A percentile compares a stretch with the other conserved stretches of the same genome.
These are phyloP conservation scores for Fonsecaea multimorphosa DNA, from an alignment of 2,329 filamentous ascomycete species.

Conservation along the genomic window DNA sequence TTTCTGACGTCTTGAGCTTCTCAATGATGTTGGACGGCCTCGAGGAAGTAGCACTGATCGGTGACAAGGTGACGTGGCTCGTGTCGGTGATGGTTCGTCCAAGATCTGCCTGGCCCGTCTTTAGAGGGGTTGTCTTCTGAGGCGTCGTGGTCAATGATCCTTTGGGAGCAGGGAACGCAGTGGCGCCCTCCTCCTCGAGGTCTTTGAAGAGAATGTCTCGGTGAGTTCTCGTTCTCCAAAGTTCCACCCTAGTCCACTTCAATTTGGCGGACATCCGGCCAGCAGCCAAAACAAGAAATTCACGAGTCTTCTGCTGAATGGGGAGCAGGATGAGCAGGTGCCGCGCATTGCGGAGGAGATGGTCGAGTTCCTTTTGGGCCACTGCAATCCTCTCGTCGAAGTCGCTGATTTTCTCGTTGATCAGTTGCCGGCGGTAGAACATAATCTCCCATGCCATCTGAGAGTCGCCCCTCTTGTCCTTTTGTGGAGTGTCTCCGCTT, in stretches of 20 bases:
- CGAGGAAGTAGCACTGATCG: constrained; percentile 33
- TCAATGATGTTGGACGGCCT: constrained; percentile 29
- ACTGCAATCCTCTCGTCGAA: constrained; percentile 77
- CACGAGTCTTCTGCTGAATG: constrained; percentile 86
- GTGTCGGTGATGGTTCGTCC: constrained; percentile 34
- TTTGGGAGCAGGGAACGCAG: constrained; percentile 39
- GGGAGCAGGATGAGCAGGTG: constrained; percentile 89
- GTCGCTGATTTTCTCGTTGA: constrained; percentile 82
- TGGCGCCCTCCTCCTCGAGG: constrained; percentile 72
- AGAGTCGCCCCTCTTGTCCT: constrained; percentile 57
- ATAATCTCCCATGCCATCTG: constrained; percentile 88
- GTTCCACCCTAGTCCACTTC: constrained; percentile 92
- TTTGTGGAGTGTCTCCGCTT: constrained; percentile 64
- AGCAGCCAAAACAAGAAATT: constrained; percentile 83
- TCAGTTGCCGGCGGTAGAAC: constrained; percentile 78
- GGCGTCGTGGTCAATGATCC: constrained; percentile 33
- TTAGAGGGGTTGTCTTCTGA: constrained; percentile 36
- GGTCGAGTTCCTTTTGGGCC: constrained; percentile 78
- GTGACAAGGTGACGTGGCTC: constrained; percentile 33
- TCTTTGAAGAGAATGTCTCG: constrained; percentile 85
- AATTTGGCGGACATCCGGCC: constrained; percentile 84
- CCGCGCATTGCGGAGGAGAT: constrained; percentile 83
- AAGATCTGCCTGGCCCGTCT: constrained; percentile 23
- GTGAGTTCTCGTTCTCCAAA: constrained; percentile 90
- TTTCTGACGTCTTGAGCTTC: constrained; percentile 28